Evolutionary conservation across 2,329 filamentous ascomycete genomes (phyloP).

Genomic region (Xylaria sp.): DNA sequence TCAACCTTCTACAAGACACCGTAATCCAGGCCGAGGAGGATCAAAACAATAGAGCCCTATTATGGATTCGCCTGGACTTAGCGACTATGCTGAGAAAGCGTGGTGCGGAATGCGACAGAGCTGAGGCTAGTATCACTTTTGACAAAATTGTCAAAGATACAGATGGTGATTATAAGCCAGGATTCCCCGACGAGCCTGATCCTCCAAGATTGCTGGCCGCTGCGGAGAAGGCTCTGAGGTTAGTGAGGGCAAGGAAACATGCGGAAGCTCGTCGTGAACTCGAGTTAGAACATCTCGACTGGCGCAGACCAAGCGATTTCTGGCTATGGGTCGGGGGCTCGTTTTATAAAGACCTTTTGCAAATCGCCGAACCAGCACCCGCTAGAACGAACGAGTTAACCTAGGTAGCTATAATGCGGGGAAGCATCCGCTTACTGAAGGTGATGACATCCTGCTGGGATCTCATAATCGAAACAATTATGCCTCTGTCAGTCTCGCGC

Average conservation of each 20-base stretch:
- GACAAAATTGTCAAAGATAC: conserved; percentile 10
- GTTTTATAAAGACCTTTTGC: conserved; percentile 3
- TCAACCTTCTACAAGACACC: background rate
- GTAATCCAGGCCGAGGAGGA: conserved; percentile 12
- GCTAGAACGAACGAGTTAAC: background rate
- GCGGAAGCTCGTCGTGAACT: conserved; percentile 1
- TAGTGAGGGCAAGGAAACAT: background rate
- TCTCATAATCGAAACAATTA: too few relatives aligned
- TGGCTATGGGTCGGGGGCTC: background rate
- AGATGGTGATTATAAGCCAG: background rate
- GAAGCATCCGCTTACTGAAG: too few relatives aligned
- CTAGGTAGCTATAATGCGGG: too few relatives aligned
- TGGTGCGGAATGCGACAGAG: background rate
- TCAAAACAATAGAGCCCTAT: conserved; percentile 9
- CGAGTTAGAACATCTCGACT: background rate
- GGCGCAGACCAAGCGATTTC: conserved; percentile 5
- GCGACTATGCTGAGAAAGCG: conserved; percentile 2
- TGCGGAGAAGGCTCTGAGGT: conserved; percentile 1
- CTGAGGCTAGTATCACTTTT: conserved; percentile 7
- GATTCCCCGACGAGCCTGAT: conserved; percentile 1
- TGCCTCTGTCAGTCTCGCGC: background rate
- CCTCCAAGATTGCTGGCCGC: conserved; percentile 3
- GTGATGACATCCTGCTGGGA: too few relatives aligned
- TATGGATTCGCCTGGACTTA: conserved; percentile 8
- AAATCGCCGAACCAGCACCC: background rate